A percentile compares a stretch with the other conserved stretches of the same genome.
Conservation (phyloP, 1,139 yeast genomes). For the Geotrichum histeridarum region DNA sequence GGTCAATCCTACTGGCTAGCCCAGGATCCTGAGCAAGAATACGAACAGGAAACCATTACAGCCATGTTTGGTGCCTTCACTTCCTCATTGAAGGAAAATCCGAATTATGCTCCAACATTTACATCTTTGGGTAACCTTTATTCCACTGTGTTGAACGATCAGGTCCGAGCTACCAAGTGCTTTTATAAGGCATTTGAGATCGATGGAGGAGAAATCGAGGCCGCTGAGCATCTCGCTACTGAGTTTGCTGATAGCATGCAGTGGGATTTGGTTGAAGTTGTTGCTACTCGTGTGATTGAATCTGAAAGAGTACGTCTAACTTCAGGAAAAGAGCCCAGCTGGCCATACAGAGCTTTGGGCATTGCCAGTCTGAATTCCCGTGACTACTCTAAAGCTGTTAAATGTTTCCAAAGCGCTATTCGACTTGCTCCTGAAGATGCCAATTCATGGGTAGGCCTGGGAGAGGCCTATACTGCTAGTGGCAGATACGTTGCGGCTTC, state of each 20-base stretch:
- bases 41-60: constrained; percentile 27
- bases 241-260: constrained; percentile 62
- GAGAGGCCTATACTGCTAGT: constrained; percentile 82
- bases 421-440: constrained; percentile 62
- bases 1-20: constrained; percentile 53
- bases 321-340: constrained; percentile 41
- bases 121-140: constrained; percentile 76
- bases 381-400: constrained; percentile 75
- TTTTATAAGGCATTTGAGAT: constrained; percentile 86
- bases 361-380: constrained; percentile 67
- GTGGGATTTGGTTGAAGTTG: constrained; percentile 80
- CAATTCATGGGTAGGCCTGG: constrained; percentile 88
- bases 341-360: constrained; percentile 91
- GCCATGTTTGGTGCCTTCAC: constrained; percentile 52
- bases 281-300: constrained; percentile 55
- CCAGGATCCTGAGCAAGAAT: constrained; percentile 26
- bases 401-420: constrained; percentile 81
- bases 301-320: constrained; percentile 49
- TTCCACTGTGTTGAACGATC: constrained; percentile 52
- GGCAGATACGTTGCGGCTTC: constrained; percentile 85
- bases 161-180: constrained; percentile 72
- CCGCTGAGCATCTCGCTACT: constrained; percentile 69
- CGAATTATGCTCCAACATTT: constrained; percentile 67
- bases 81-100: constrained; percentile 57
- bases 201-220: constrained; percentile 65